These are phyloP conservation scores for Nakazawaea wyomingensis DNA, from an alignment of 805 yeast genomes.

Conservation along the genomic window DNA sequence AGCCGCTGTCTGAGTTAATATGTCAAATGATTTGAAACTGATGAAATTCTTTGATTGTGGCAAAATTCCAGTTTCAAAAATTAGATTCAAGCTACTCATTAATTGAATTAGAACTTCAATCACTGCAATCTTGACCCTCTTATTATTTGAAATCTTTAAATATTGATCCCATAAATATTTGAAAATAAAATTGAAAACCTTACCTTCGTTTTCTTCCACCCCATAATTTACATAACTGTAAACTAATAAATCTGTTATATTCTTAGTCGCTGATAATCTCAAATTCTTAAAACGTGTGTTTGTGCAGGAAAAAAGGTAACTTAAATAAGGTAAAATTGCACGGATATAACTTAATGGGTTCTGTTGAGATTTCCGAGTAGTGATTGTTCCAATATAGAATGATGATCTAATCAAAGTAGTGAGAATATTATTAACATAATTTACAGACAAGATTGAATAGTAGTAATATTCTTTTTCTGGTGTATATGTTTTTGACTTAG, in stretches of 20 bases:
- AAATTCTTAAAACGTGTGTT: slow-evolving; percentile 25
- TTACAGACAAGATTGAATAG: slow-evolving; percentile 26
- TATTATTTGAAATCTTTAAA: slow-evolving; percentile 12
- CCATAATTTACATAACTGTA: slow-evolving; percentile 27
- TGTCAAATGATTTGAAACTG: slow-evolving; percentile 23
- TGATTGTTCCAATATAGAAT: slow-evolving; percentile 20
- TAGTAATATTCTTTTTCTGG: slow-evolving; percentile 16
- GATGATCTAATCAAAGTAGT: slow-evolving; percentile 27
- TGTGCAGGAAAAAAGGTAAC: slow-evolving; percentile 19
- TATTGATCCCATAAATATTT: slow-evolving; percentile 16
- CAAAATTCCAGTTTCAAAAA: slow-evolving; percentile 24
- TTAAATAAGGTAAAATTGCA: slow-evolving; percentile 17
- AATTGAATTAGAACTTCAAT: slow-evolving; percentile 27
- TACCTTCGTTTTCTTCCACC: slow-evolving; percentile 20
- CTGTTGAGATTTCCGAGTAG: slow-evolving; percentile 20
- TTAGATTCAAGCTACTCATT: slow-evolving; percentile 24
- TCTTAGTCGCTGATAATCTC: slow-evolving; percentile 25
- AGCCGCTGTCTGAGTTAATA: slow-evolving; percentile 19
- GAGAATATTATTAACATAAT: slow-evolving; percentile 24
- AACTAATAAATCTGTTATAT: slow-evolving; percentile 26
- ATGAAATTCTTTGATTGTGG: slow-evolving; percentile 25
- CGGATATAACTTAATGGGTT: slow-evolving; percentile 19
- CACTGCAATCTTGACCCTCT: slow-evolving; percentile 20
- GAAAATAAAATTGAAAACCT: slow-evolving; percentile 21
- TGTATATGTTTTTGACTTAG: slow-evolving; percentile 13